Evolutionary conservation across 345 rosid species (phyloP).

Genomic region (Eucalyptus cloeziana): DNA sequence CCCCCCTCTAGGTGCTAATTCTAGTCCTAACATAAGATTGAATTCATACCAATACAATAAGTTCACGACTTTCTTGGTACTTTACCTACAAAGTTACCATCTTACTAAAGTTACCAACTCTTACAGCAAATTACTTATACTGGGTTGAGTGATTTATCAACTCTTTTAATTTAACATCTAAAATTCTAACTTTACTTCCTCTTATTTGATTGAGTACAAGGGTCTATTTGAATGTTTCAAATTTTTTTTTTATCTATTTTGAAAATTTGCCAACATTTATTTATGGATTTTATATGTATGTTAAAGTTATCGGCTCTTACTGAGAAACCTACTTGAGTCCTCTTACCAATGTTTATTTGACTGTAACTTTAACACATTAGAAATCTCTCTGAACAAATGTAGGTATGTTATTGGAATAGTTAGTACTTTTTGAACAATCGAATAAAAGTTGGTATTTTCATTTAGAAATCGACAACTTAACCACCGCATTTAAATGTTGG

Average conservation of each 20-base stretch:
- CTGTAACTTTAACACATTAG: not conserved
- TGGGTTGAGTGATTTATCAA: not conserved
- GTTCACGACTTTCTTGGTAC: too few relatives aligned
- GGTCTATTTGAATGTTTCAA: not conserved
- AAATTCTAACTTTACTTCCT: not conserved
- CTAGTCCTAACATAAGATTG: too few relatives aligned
- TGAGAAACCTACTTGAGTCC: not conserved
- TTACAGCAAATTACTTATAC: not conserved
- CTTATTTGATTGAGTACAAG: not conserved
- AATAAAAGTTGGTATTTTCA: too few relatives aligned
- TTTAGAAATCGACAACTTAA: too few relatives aligned
- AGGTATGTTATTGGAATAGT: not conserved
- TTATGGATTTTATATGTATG: not conserved
- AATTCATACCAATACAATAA: fast-evolving
- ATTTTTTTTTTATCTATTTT: not conserved
- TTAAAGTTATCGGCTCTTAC: not conserved
- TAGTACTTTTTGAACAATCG: not conserved
- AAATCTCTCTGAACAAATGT: not conserved
- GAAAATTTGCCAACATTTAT: not conserved
- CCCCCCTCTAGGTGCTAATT: too few relatives aligned
- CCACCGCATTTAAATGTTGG: not conserved
- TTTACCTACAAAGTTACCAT: fast-evolving
- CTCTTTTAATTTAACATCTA: not conserved
- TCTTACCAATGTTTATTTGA: not conserved
- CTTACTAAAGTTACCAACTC: not conserved